Evolutionary conservation across 305 asterid species (phyloP).

Genomic region (Rubia tinctorum): DNA sequence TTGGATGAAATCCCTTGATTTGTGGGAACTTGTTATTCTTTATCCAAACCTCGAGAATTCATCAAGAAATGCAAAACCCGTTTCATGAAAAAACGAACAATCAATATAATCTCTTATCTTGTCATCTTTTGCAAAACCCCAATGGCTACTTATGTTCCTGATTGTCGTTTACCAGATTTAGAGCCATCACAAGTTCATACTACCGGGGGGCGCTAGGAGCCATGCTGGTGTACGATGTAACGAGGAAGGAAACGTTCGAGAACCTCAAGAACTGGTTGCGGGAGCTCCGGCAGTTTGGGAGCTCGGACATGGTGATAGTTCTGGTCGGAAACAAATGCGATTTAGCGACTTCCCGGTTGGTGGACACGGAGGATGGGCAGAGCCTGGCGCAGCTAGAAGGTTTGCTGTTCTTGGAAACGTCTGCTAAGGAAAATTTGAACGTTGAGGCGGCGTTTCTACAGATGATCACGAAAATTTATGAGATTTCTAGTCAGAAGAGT

Average conservation of each 20-base stretch:
- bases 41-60: too few relatives aligned
- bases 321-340: constrained; percentile 83
- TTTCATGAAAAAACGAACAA: too few relatives aligned
- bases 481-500: constrained; percentile 47
- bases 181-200: constrained; percentile 91
- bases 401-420: constrained; percentile 69
- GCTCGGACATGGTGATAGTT: constrained; percentile 70
- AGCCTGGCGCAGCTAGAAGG: constrained; percentile 66
- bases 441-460: constrained; percentile 81
- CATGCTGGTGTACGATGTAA: constrained; percentile 73
- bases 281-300: constrained; percentile 66
- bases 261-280: constrained; percentile 65
- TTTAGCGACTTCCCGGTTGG: constrained; percentile 49
- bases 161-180: constrained; percentile 38
- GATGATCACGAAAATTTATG: constrained; percentile 64
- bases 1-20: not conserved
- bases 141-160: not conserved
- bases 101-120: too few relatives aligned
- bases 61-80: too few relatives aligned
- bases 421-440: constrained; percentile 75
- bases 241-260: constrained; percentile 62
- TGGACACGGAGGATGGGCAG: constrained; percentile 62
- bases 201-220: constrained; percentile 87
- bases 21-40: not conserved
- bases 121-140: not conserved